Percentiles rank a stretch among this genome's conserved stretches.
Evolutionary conservation across 1,139 yeast genomes (phyloP).

Genomic region (Zygoascus meyerae): DNA sequence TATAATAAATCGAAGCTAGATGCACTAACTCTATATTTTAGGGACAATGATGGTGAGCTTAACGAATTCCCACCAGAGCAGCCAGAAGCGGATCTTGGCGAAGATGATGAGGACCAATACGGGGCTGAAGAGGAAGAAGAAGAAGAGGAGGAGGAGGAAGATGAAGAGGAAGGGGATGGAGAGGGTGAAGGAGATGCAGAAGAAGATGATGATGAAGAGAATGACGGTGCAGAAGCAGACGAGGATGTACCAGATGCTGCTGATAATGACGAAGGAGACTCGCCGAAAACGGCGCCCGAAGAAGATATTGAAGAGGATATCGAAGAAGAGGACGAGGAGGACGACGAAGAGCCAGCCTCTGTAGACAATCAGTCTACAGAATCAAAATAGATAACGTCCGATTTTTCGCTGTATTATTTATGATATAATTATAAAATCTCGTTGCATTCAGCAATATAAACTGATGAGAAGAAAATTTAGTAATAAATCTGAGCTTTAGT

Average conservation of each 20-base stretch:
- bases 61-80: conserved; percentile 78
- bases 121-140: conserved; percentile 35
- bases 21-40: conserved; percentile 8
- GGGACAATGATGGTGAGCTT: conserved; percentile 48
- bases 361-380: too few relatives aligned
- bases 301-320: conserved; percentile 22
- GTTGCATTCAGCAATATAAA: too few relatives aligned
- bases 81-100: conserved; percentile 49
- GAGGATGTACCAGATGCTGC: conserved; percentile 12
- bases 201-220: conserved; percentile 28
- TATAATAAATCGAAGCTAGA: neutral
- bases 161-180: conserved; percentile 36
- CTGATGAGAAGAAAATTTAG: too few relatives aligned
- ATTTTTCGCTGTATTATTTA: too few relatives aligned
- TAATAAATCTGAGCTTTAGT: too few relatives aligned
- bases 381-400: too few relatives aligned
- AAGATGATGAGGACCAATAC: conserved; percentile 36
- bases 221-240: conserved; percentile 26
- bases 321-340: conserved; percentile 17
- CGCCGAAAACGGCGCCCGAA: conserved; percentile 25
- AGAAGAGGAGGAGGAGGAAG: conserved; percentile 35
- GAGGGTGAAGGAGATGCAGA: conserved; percentile 32
- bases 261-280: conserved; percentile 19
- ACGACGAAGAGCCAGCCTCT: conserved; percentile 11
- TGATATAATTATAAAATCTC: too few relatives aligned